Conservation (phyloP, 2,329 filamentous ascomycete species). For the Biscogniauxia mediterranea region DNA sequence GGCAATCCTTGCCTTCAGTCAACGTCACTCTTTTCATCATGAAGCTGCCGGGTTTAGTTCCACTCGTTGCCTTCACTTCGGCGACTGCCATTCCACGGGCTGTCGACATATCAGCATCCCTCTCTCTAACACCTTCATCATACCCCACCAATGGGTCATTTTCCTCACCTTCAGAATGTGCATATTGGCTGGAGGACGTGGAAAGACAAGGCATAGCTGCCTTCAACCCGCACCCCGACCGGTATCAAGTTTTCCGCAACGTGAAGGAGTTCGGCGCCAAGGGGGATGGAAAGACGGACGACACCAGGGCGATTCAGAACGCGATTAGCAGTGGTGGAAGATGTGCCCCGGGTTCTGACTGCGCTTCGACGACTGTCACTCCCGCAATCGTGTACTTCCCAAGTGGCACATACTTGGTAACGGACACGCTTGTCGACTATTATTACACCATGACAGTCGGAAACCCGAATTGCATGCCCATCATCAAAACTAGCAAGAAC, state of each 20-base stretch:
- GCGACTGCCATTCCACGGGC: neutral
- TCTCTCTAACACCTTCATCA: neutral
- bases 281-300: constrained; percentile 32
- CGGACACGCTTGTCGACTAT: constrained; percentile 66
- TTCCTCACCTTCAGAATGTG: neutral
- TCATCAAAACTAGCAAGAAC: constrained; percentile 50
- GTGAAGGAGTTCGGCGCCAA: constrained; percentile 7
- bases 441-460: constrained; percentile 72
- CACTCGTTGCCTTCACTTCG: neutral
- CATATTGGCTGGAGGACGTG: constrained; percentile 3
- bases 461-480: constrained; percentile 43
- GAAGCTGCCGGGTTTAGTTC: neutral
- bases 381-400: constrained; percentile 37
- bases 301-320: constrained; percentile 36
- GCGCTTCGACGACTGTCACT: constrained; percentile 26
- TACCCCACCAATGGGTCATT: neutral
- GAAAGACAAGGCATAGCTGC: constrained; percentile 1
- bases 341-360: constrained; percentile 28
- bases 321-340: constrained; percentile 32
- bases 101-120: neutral
- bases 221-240: neutral
- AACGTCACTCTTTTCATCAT: neutral
- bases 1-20: neutral
- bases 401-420: constrained; percentile 66
- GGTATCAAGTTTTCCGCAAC: constrained; percentile 4